Percentiles rank a stretch among this genome's conserved stretches.
phyloP scores from a whole-genome alignment of 768 basidiomycete genomes.

The Nevesoporus exiguus region DNA sequence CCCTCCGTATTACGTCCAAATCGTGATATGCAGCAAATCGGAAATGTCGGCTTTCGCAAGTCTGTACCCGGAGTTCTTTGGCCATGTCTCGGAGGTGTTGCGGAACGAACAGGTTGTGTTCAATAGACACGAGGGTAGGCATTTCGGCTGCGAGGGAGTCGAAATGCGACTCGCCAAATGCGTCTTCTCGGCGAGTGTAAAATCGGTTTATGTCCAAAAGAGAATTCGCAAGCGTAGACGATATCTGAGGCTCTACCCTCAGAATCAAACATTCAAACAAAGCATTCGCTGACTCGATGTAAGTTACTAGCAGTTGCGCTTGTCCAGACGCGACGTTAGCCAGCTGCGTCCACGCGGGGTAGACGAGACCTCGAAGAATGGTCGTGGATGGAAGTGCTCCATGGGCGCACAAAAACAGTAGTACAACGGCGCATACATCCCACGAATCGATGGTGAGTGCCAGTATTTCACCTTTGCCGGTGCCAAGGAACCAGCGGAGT shows the following conservation, averaged over 20 bases:
- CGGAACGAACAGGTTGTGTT: slow-evolving; percentile 55
- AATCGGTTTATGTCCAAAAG: slow-evolving; percentile 67
- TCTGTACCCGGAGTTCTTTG: slow-evolving; percentile 48
- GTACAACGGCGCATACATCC: slow-evolving; percentile 59
- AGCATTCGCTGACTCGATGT: slow-evolving; percentile 59
- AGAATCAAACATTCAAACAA: slow-evolving; percentile 62
- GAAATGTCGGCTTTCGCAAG: slow-evolving; percentile 66
- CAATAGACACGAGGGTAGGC: slow-evolving; percentile 67
- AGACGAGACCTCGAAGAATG: slow-evolving; percentile 69
- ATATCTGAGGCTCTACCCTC: slow-evolving; percentile 43
- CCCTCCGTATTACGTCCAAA: slow-evolving; percentile 62
- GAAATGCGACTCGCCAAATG: slow-evolving; percentile 67
- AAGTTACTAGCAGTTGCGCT: slow-evolving; percentile 42
- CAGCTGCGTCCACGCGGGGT: slow-evolving; percentile 70
- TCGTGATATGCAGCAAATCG: slow-evolving; percentile 74
- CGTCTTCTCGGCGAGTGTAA: slow-evolving; percentile 62
- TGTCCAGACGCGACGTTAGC: slow-evolving; percentile 40
- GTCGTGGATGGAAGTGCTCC: slow-evolving; percentile 72
- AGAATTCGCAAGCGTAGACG: slow-evolving; percentile 40
- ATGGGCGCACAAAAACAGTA: slow-evolving; percentile 61
- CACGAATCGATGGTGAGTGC: slow-evolving; percentile 61
- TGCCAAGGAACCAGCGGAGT: slow-evolving; percentile 66
- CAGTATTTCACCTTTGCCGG: slow-evolving; percentile 60
- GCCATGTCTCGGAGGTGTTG: slow-evolving; percentile 48
- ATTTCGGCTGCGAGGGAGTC: slow-evolving; percentile 56